These are phyloP conservation scores for Vanilla planifolia DNA, from an alignment of 106 monocot species.

Conservation along the genomic window DNA sequence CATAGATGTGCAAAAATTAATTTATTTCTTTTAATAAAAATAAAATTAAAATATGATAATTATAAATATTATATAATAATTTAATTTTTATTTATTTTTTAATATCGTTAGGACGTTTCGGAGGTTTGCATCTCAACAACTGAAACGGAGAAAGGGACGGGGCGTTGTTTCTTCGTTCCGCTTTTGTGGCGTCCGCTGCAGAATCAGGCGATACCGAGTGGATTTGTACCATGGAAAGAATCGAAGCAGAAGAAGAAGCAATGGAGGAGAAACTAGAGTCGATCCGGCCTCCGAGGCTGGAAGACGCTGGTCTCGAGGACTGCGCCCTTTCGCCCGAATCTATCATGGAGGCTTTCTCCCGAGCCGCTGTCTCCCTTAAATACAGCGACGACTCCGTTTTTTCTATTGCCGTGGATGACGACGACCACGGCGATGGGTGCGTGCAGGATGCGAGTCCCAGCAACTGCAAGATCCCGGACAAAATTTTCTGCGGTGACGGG, in stretches of 20 bases:
- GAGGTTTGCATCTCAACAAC: too few species aligned
- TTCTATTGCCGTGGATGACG: conserved; percentile 10
- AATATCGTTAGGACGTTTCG: too few species aligned
- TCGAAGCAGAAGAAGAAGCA: conserved; percentile 2
- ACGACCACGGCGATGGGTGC: conserved; percentile 15
- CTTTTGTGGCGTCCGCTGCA: too few species aligned
- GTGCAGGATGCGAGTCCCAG: conserved; percentile 26
- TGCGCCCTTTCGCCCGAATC: conserved; percentile 74
- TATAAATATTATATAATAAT: too few species aligned
- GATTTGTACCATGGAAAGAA: too few species aligned
- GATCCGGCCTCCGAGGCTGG: conserved; percentile 56
- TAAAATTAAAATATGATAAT: too few species aligned
- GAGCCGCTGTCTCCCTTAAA: conserved; percentile 40
- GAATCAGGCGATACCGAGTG: background rate
- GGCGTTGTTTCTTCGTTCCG: too few species aligned
- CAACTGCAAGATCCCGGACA: conserved; percentile 26
- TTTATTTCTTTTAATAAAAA: too few species aligned
- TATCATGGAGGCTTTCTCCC: conserved; percentile 85
- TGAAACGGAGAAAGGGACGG: too few species aligned
- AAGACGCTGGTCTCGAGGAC: conserved; percentile 91
- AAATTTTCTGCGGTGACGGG: conserved; percentile 9
- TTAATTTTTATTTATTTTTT: too few species aligned
- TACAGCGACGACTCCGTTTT: conserved; percentile 16
- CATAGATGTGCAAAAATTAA: too few species aligned
- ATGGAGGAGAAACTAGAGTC: background rate